These are phyloP conservation scores for Klebsormidium nitens DNA, from an alignment of 139 green algal species.

Conservation along the genomic window DNA sequence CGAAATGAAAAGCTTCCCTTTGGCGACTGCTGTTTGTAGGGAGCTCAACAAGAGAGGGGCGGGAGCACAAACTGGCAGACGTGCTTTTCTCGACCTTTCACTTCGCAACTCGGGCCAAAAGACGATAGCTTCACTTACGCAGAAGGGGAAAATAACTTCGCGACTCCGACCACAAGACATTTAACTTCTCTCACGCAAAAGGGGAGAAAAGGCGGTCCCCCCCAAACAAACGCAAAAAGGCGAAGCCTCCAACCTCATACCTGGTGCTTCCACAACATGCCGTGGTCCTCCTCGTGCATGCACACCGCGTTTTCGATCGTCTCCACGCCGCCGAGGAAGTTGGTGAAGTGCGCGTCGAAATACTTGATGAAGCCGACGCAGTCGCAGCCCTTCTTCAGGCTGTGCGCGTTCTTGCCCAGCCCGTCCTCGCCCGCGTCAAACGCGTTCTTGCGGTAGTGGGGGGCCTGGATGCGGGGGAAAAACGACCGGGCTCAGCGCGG, in stretches of 20 bases:
- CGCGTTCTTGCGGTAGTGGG: conserved; percentile 77
- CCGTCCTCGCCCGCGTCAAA: conserved; percentile 78
- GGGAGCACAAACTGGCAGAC: too few species aligned
- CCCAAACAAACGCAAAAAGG: too few species aligned
- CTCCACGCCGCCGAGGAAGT: conserved; percentile 52
- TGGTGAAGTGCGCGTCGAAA: conserved; percentile 69
- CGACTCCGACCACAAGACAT: too few species aligned
- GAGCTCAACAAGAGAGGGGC: too few species aligned
- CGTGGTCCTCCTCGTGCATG: conserved; percentile 84
- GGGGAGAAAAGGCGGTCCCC: too few species aligned
- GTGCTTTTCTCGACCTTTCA: too few species aligned
- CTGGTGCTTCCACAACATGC: conserved; percentile 82
- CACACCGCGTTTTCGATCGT: conserved; percentile 71
- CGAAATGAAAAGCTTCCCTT: too few species aligned
- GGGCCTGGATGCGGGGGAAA: conserved; percentile 17
- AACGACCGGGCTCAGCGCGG: neutral
- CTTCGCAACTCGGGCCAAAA: too few species aligned
- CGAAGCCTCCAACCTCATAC: conserved; percentile 27
- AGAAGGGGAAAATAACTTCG: too few species aligned
- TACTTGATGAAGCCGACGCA: conserved; percentile 84
- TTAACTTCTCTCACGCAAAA: too few species aligned
- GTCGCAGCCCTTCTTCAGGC: conserved; percentile 63
- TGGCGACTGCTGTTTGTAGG: too few species aligned
- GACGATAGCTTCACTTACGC: too few species aligned
- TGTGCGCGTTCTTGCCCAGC: conserved; percentile 44